Conservation (phyloP, 805 yeast species). For the Vanderwaltozyma verrucispora region DNA sequence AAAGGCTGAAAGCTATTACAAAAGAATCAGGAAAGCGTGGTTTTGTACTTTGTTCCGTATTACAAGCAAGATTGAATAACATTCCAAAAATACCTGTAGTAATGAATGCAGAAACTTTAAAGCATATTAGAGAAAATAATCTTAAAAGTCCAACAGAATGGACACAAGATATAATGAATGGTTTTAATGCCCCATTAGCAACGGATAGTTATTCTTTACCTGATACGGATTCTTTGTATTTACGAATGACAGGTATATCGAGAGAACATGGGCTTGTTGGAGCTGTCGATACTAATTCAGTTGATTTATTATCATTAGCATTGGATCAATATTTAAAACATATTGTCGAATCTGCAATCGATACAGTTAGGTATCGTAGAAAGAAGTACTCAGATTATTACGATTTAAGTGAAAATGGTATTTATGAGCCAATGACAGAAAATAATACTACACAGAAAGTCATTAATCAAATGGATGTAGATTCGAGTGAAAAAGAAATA, state of each 20-base stretch:
- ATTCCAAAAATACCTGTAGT: constrained; percentile 75
- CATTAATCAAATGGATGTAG: not conserved
- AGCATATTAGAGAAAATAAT: constrained; percentile 24
- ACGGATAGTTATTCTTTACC: constrained; percentile 75
- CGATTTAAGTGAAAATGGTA: constrained; percentile 26
- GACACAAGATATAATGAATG: constrained; percentile 88
- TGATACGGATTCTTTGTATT: constrained; percentile 56
- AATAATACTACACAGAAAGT: not conserved
- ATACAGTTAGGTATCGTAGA: constrained; percentile 53
- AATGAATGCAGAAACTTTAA: constrained; percentile 26
- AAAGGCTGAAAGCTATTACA: constrained; percentile 73
- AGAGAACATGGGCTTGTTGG: constrained; percentile 87
- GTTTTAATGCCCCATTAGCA: constrained; percentile 71
- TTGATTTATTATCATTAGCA: constrained; percentile 73
- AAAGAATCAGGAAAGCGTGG: constrained; percentile 74
- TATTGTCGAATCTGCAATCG: constrained; percentile 64
- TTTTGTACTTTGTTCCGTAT: constrained; percentile 56
- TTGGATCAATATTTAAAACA: constrained; percentile 70
- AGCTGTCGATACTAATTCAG: constrained; percentile 60
- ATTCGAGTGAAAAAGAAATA: constrained; percentile 3
- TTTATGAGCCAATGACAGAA: constrained; percentile 15
- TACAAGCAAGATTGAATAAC: constrained; percentile 50
- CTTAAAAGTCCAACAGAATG: constrained; percentile 50
- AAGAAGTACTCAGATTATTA: constrained; percentile 32
- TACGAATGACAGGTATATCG: constrained; percentile 69